Evolutionary conservation across 257 asterid genomes (phyloP).

Genomic region (Solanum sparsipilum): DNA sequence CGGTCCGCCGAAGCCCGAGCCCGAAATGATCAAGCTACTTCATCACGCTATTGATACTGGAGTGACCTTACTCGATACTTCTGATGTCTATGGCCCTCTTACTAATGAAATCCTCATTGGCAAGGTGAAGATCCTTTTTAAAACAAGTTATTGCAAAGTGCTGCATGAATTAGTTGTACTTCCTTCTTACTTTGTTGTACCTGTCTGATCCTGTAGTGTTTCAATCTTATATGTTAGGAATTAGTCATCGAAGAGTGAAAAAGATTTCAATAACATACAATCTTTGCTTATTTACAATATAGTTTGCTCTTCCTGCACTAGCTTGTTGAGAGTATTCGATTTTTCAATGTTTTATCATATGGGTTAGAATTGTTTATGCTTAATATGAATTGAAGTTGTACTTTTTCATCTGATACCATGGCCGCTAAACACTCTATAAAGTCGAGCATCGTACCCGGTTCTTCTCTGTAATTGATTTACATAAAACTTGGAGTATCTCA

Average conservation of each 20-base stretch:
- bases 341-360: not conserved
- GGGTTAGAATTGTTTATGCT: not conserved
- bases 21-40: slow-evolving; percentile 27
- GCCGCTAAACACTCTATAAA: not conserved
- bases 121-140: not conserved
- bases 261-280: too few relatives aligned
- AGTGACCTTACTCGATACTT: slow-evolving; percentile 17
- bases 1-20: slow-evolving; percentile 24
- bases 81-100: slow-evolving; percentile 9
- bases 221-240: not conserved
- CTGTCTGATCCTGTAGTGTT: not conserved
- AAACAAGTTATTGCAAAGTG: not conserved
- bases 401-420: not conserved
- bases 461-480: not conserved
- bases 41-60: slow-evolving; percentile 22
- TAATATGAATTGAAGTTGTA: not conserved
- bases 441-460: not conserved
- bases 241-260: too few relatives aligned
- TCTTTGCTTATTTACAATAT: too few relatives aligned
- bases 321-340: not conserved
- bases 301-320: too few relatives aligned
- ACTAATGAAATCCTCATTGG: slow-evolving; percentile 25
- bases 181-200: not conserved
- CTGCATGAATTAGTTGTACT: not conserved
- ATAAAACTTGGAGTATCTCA: not conserved